Percentiles rank a stretch among this genome's conserved stretches.
Evolutionary conservation across 1,284 basidiomycete genomes (phyloP).

Genomic region (Kalmanozyma brasiliensis): DNA sequence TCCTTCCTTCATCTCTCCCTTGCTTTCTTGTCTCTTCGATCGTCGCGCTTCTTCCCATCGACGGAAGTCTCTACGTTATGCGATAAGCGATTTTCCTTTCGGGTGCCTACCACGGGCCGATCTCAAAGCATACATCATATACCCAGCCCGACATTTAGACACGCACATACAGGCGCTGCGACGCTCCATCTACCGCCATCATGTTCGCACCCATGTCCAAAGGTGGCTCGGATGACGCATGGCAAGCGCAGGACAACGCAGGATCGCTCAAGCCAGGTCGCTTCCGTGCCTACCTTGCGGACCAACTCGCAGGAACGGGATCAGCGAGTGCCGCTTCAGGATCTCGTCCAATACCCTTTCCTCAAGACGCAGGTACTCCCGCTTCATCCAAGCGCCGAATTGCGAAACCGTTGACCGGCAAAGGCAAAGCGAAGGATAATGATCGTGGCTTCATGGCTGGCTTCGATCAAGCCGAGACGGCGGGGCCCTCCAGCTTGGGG

Average conservation of each 20-base stretch:
- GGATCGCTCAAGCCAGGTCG: conserved; percentile 51
- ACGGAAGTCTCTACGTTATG: background rate
- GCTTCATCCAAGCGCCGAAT: conserved; percentile 8
- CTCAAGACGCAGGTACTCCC: conserved; percentile 13
- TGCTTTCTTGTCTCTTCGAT: background rate
- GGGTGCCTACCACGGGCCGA: background rate
- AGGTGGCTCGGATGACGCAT: conserved; percentile 46
- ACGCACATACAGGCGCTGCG: background rate
- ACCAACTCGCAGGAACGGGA: conserved; percentile 24
- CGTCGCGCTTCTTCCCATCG: background rate
- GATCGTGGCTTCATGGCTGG: conserved; percentile 32
- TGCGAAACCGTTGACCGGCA: conserved; percentile 12
- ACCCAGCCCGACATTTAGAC: background rate
- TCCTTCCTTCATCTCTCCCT: background rate
- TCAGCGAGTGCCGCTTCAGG: conserved; percentile 5
- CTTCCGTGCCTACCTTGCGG: conserved; percentile 47
- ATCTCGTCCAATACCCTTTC: conserved; percentile 34
- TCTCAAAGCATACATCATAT: background rate
- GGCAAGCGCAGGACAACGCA: conserved; percentile 49
- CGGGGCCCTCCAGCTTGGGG: conserved; percentile 31
- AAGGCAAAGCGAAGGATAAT: conserved; percentile 32
- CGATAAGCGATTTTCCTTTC: background rate
- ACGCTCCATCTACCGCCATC: background rate
- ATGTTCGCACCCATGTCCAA: conserved; percentile 55
- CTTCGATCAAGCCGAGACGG: conserved; percentile 14